Percentiles rank a stretch among this genome's conserved stretches.
These are phyloP conservation scores for Melastoma malabathricum DNA, from an alignment of 345 rosid genomes.

Conservation along the genomic window DNA sequence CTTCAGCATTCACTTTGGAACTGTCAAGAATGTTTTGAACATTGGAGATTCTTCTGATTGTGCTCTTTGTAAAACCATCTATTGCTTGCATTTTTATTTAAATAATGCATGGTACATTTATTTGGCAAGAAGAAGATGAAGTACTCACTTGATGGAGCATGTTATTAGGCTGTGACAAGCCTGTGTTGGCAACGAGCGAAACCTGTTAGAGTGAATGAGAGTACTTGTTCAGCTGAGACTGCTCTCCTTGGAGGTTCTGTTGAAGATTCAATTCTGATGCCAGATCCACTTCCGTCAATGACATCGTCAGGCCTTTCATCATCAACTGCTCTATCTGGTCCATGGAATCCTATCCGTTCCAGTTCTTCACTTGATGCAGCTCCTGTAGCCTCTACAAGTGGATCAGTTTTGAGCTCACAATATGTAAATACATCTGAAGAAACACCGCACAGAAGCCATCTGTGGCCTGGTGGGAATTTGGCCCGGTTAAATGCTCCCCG, in stretches of 20 bases:
- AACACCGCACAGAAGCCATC: conserved; percentile 51
- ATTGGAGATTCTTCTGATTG: background rate
- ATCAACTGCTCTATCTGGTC: conserved; percentile 33
- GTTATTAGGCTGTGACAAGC: conserved; percentile 75
- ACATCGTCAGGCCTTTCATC: conserved; percentile 41
- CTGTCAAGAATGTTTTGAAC: background rate
- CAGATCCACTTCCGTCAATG: conserved; percentile 84
- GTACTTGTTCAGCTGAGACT: conserved; percentile 60
- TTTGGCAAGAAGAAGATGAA: too few species aligned
- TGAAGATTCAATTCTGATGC: conserved; percentile 90
- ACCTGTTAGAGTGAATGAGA: conserved; percentile 73
- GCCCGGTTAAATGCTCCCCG: conserved; percentile 67
- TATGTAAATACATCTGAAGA: conserved; percentile 42
- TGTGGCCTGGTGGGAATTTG: conserved; percentile 60
- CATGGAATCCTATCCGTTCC: conserved; percentile 27
- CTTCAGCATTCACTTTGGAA: conserved; percentile 4
- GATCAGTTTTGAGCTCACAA: conserved; percentile 20
- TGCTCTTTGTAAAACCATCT: background rate
- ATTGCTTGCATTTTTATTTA: too few species aligned
- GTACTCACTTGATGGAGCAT: conserved; percentile 13
- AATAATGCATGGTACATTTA: too few species aligned
- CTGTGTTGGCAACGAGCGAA: conserved; percentile 97
- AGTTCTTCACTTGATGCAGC: conserved; percentile 26
- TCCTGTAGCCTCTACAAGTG: conserved; percentile 21
- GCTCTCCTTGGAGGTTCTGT: conserved; percentile 83